These are phyloP conservation scores for Aspergillus awamori DNA, from an alignment of 2,329 filamentous ascomycete species.

Conservation along the genomic window DNA sequence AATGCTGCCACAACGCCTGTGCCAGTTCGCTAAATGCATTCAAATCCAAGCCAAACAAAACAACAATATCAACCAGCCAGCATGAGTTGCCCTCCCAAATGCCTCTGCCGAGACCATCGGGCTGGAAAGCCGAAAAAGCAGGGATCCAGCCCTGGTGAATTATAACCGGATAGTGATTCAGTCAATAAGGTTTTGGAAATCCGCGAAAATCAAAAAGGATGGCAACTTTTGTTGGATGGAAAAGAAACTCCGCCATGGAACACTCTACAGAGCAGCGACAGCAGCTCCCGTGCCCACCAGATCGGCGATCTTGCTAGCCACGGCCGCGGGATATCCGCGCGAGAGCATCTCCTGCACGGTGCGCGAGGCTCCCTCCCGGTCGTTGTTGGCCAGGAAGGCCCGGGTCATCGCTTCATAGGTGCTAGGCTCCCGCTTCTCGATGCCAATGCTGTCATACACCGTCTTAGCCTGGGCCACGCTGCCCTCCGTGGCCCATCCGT, in stretches of 20 bases:
- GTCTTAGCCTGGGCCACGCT: conserved; percentile 76
- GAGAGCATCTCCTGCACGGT: conserved; percentile 90
- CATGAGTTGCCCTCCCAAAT: conserved; percentile 29
- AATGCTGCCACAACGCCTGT: conserved; percentile 23
- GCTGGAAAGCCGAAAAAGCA: conserved; percentile 32
- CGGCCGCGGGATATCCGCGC: conserved; percentile 86
- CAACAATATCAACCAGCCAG: conserved; percentile 17
- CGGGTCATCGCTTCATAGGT: conserved; percentile 99
- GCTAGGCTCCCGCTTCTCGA: conserved; percentile 85
- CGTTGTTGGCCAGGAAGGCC: conserved; percentile 82
- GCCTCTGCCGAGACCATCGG: conserved; percentile 24
- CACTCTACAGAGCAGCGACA: conserved; percentile 27
- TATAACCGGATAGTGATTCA: conserved; percentile 21
- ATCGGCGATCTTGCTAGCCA: conserved; percentile 91
- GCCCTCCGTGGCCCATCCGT: conserved; percentile 88
- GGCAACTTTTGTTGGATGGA: conserved; percentile 17
- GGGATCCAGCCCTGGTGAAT: conserved; percentile 41
- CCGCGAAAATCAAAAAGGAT: conserved; percentile 13
- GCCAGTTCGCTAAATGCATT: conserved; percentile 29
- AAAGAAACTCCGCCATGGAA: no score
- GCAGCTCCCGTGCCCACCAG: conserved; percentile 63
- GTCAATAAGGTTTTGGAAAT: conserved; percentile 9
- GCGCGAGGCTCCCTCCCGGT: conserved; percentile 72
- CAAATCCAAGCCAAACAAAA: conserved; percentile 13
- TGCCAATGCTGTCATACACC: conserved; percentile 78